Percentiles rank a stretch among this genome's conserved stretches.
phyloP scores from a whole-genome alignment of 2,329 filamentous ascomycete genomes.

The Aspergillus proliferans region DNA sequence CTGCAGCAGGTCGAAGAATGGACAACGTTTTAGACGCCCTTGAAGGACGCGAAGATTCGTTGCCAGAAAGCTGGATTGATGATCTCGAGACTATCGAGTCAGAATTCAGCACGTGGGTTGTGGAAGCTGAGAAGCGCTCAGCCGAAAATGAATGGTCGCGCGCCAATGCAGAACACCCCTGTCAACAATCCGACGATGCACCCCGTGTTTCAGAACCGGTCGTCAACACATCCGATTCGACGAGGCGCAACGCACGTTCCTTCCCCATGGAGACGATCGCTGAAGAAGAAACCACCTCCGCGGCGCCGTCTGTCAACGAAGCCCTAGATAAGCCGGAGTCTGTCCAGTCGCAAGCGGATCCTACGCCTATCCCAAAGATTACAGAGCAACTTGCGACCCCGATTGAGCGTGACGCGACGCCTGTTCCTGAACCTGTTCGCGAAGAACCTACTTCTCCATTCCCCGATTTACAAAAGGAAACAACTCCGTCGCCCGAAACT shows the following conservation, averaged over 20 bases:
- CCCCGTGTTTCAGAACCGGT: neutral
- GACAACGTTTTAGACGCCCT: slow-evolving; percentile 82
- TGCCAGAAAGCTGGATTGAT: slow-evolving; percentile 84
- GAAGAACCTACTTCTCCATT: neutral
- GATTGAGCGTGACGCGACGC: neutral
- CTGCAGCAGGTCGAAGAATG: slow-evolving; percentile 62
- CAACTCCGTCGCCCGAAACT: neutral
- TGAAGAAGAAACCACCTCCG: slow-evolving; percentile 15
- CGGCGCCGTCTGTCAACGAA: neutral
- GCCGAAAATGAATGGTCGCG: slow-evolving; percentile 55
- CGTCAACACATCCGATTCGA: neutral
- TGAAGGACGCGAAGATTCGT: slow-evolving; percentile 74
- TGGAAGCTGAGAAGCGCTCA: slow-evolving; percentile 68
- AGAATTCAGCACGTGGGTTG: slow-evolving; percentile 73
- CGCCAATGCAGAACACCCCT: slow-evolving; percentile 7
- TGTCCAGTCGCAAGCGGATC: neutral
- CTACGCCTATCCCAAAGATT: neutral
- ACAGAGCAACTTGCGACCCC: too few relatives aligned
- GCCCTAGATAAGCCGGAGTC: neutral
- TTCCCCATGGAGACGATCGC: slow-evolving; percentile 18
- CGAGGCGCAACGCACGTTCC: neutral
- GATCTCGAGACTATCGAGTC: slow-evolving; percentile 73
- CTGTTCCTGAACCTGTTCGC: neutral
- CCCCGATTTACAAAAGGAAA: neutral
- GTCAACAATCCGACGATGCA: neutral